These are phyloP conservation scores for Oryza meridionalis DNA, from an alignment of 176 grass and related monocot genomes.

Conservation along the genomic window DNA sequence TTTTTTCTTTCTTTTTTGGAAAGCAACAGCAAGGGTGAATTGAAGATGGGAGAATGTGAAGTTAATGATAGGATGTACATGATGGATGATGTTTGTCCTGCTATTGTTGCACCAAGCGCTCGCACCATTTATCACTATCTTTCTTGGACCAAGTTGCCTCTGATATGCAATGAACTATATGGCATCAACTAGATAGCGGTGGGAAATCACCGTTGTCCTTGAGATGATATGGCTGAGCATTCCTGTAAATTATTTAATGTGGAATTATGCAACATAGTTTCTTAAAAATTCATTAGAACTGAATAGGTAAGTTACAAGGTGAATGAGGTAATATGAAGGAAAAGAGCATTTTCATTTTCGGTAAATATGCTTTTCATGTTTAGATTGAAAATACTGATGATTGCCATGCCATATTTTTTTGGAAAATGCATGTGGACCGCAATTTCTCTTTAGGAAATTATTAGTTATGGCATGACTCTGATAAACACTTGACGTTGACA, in stretches of 20 bases:
- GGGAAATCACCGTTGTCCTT: conserved; percentile 91
- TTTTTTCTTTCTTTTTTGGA: neutral
- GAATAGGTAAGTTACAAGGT: conserved; percentile 3
- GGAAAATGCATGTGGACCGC: neutral
- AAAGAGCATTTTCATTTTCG: neutral
- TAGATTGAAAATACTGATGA: neutral
- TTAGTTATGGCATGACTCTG: conserved; percentile 12
- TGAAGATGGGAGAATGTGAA: conserved; percentile 10
- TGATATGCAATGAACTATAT: conserved; percentile 9
- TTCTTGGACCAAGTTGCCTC: conserved; percentile 10
- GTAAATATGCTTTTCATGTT: neutral
- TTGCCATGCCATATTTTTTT: neutral
- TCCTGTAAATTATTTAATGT: conserved; percentile 49
- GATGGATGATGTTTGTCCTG: conserved; percentile 27
- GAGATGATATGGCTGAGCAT: conserved; percentile 61
- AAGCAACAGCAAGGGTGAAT: neutral
- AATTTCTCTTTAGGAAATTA: conserved; percentile 16
- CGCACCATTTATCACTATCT: conserved; percentile 22
- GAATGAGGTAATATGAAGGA: neutral
- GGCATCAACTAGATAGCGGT: conserved; percentile 65
- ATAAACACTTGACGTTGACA: neutral
- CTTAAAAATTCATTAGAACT: conserved; percentile 22
- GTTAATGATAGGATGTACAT: conserved; percentile 26
- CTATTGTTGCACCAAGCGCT: neutral
- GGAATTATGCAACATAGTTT: conserved; percentile 13